Conservation (phyloP, 306 rosid genomes). For the Rubus parviflorus region DNA sequence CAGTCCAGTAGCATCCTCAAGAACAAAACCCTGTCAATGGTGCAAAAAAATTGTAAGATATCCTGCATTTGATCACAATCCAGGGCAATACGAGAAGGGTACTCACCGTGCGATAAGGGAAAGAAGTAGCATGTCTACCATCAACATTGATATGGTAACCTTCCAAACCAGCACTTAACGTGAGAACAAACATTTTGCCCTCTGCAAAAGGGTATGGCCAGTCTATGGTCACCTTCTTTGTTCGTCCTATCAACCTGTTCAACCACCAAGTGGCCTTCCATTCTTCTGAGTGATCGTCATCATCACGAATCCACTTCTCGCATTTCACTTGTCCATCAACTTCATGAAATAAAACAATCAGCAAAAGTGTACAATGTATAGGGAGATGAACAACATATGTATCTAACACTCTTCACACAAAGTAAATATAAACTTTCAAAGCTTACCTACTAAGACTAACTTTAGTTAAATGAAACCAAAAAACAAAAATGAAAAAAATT, state of each 20-base stretch:
- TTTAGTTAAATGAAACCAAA: no score
- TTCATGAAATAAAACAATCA: constrained; percentile 42
- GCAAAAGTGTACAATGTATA: constrained; percentile 15
- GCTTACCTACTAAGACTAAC: no score
- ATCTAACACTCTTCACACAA: neutral
- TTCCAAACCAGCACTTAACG: constrained; percentile 88
- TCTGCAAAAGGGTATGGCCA: constrained; percentile 97
- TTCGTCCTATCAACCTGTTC: constrained; percentile 79
- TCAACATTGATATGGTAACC: constrained; percentile 92
- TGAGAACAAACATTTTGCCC: constrained; percentile 82
- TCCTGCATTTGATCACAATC: neutral
- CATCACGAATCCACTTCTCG: constrained; percentile 94
- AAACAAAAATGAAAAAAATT: no score
- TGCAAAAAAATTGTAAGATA: constrained; percentile 1
- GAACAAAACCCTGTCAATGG: constrained; percentile 82
- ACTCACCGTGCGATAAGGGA: constrained; percentile 91
- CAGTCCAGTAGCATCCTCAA: constrained; percentile 95
- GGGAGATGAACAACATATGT: neutral
- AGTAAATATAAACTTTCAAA: neutral
- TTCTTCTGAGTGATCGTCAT: constrained; percentile 70
- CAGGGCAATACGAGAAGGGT: constrained; percentile 20
- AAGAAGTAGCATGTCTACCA: constrained; percentile 85
- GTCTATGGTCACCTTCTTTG: constrained; percentile 65
- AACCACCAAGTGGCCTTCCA: constrained; percentile 90
- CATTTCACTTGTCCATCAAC: constrained; percentile 96